Evolutionary conservation across 331 rosid species (phyloP), one percentile per base, ranked within the genome.

Genomic region (Arachis monticola): DNA sequence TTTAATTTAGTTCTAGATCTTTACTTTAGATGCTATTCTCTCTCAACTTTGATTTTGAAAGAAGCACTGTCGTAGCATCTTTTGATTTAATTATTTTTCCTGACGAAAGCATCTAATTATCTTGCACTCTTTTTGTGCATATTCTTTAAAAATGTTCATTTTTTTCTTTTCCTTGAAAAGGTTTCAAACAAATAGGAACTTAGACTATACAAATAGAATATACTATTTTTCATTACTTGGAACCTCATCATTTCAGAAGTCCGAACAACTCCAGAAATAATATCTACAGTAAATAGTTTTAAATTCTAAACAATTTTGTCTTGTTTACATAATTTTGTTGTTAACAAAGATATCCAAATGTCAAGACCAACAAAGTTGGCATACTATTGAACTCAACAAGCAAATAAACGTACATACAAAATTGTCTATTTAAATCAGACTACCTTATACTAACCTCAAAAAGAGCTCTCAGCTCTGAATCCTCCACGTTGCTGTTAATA

Each of bases 401-500:
- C 68, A 53, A 8, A 32, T 1, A 0, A 3, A 63, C 60, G 74
- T 22, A 68, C 41, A 57, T 11, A 72, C 31, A 14, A 70, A 74
- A 63, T 41, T 55, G 32, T 40, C 42, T 63, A 71, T 65, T 50
- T 71, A 62, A 74, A 57, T 74, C 10, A 0, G 63, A 63, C 72
- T 52, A 57, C 52, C 62, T 59, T 81, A 12, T 74, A 76, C 72
- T 72, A 83, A 92, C 97, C 97, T 92, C 97, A 84, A 92, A 92
- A 77, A 88, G 91, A 6, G 82, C 71, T 69, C 69, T 90, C 70
- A 92, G 83, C 83, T 92, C 97, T n/a, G 92, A 83, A 83, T 92
- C 97, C 81, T 92, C 97, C 3, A 90, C 97, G 67, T 87, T 92
- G 85, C 96, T 90, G 74, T 92, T 92, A 79, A 92, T 92, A 84